Conservation (phyloP, 2,329 filamentous ascomycete species). For the Stagonosporopsis cucurbitacearum region DNA sequence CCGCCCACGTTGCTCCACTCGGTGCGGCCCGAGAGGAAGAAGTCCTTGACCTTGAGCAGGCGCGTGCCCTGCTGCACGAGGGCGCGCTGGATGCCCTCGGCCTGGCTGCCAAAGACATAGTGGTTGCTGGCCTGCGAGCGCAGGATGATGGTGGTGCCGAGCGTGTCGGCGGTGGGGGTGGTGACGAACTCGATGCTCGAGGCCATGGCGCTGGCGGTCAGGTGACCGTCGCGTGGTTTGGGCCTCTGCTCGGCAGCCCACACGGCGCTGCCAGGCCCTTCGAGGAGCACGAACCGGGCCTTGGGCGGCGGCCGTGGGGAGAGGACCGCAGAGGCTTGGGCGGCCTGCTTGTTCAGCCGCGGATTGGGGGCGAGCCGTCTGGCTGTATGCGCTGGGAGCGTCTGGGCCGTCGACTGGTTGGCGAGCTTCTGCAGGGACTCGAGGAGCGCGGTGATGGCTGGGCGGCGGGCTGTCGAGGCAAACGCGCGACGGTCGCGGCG, state of each 20-base stretch:
- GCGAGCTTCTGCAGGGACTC: constrained; percentile 11
- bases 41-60: constrained; percentile 71
- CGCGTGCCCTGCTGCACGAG: constrained; percentile 71
- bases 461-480: constrained; percentile 3
- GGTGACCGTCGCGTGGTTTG: neutral
- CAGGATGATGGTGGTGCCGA: constrained; percentile 77
- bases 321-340: neutral
- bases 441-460: neutral
- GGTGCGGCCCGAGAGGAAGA: constrained; percentile 82
- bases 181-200: constrained; percentile 76
- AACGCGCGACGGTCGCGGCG: constrained; percentile 6
- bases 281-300: constrained; percentile 10
- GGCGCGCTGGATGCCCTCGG: constrained; percentile 85
- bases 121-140: constrained; percentile 73
- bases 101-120: constrained; percentile 83
- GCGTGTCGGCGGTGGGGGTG: constrained; percentile 86
- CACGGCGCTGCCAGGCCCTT: neutral
- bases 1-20: constrained; percentile 82
- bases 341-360: neutral
- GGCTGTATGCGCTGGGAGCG: neutral
- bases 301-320: neutral
- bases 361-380: neutral
- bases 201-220: constrained; percentile 63
- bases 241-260: neutral
- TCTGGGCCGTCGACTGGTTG: neutral